Evolutionary conservation across 2,329 filamentous ascomycete species (phyloP), one percentile per base, ranked within the genome.

Genomic region (Colletotrichum tropicale): DNA sequence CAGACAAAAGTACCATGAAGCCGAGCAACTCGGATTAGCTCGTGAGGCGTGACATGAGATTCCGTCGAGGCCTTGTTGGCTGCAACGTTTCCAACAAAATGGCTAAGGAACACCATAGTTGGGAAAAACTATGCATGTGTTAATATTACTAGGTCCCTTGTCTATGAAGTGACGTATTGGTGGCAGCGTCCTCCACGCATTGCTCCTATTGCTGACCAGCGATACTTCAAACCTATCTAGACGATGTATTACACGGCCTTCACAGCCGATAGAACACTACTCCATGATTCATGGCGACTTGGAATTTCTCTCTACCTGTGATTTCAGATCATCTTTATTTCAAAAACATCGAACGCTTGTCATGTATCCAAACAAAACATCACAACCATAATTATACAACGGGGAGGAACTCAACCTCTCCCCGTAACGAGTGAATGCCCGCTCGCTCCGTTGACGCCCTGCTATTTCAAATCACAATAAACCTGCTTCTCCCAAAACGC

Each of bases 401-500:
- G 55, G 24, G 5, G 55, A 30, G 24, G 15, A 58, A 30, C 4
- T 58, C 24, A 38, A 4, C 24, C 9, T 28, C 60, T 26, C 36
- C 61, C 34, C 9, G 15, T 9, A 64, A 34, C 34, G 21, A 64
- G 34, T 18, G 61, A 24, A 43, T 64, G 7, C 21, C 21, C 13
- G 24, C 61, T 43, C 21, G n/a, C 61, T 36, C 61, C 18, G 32
- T 36, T 24, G n/a, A 24, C 32, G 43, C 43, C 43, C n/a, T 52
- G 43, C 43, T 52, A 52, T 10, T 52, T 1, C 10, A 24, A 52
- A 52, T 52, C 43, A 52, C 4, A 4, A 18, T n/a, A 43, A 26
- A 15, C 24, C 61, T 64, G 61, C 32, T 43, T 8, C 28, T 56
- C 30, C 77, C 77, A 78, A 61, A 77, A 78, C 6, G 70, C 65